Percentiles rank a stretch among this genome's conserved stretches.
Evolutionary conservation across 2,329 filamentous ascomycete genomes (phyloP).

Genomic region (Exophiala sp.): DNA sequence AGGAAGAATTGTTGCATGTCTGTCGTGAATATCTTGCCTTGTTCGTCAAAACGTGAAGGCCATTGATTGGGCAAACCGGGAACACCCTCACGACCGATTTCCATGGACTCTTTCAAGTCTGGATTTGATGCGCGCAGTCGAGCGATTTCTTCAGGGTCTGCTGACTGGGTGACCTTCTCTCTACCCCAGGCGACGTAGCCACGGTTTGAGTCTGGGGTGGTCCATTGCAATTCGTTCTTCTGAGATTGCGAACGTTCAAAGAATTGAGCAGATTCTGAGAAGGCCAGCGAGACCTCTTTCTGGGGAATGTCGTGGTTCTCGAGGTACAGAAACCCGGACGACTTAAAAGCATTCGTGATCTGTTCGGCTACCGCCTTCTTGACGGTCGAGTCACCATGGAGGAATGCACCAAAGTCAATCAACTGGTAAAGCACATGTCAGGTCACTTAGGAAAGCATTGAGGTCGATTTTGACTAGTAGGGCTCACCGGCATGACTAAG

Average conservation of each 20-base stretch:
- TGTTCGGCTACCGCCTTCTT: constrained; percentile 65
- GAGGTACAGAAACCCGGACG: constrained; percentile 85
- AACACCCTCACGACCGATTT: constrained; percentile 60
- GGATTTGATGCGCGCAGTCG: constrained; percentile 52
- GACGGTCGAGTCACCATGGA: constrained; percentile 58
- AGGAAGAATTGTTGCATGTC: constrained; percentile 72
- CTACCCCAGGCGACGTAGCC: constrained; percentile 69
- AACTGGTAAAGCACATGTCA: constrained; percentile 48
- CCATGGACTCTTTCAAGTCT: constrained; percentile 57
- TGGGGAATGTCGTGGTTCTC: constrained; percentile 70
- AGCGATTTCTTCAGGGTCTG: constrained; percentile 56
- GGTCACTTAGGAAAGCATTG: background rate
- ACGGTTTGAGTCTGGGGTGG: constrained; percentile 67
- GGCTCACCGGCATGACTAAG: constrained; percentile 41
- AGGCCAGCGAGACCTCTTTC: constrained; percentile 58
- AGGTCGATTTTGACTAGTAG: background rate
- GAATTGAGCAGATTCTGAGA: constrained; percentile 66
- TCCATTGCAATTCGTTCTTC: constrained; percentile 69
- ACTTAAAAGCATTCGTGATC: constrained; percentile 76
- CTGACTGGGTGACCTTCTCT: constrained; percentile 65
- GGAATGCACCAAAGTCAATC: constrained; percentile 74
- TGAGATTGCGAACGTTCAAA: constrained; percentile 61
- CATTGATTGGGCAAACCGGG: constrained; percentile 70
- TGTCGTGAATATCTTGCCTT: constrained; percentile 61
- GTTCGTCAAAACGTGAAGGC: constrained; percentile 54